Conservation (phyloP, 768 basidiomycete species). For the Suillus bovinus region DNA sequence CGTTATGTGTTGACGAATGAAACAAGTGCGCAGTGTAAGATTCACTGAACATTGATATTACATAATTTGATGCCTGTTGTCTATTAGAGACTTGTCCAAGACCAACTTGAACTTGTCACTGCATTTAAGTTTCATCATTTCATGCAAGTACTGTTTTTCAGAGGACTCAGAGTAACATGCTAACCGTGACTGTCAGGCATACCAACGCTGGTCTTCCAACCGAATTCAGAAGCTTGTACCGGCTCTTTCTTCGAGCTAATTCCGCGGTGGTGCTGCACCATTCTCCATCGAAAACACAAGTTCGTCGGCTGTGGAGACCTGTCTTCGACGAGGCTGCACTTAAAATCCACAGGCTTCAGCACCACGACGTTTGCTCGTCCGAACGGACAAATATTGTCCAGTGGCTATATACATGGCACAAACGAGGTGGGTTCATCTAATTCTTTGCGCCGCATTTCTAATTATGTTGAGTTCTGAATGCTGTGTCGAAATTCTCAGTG, state of each 20-base stretch:
- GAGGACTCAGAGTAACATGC: background rate
- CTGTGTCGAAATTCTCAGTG: constrained; percentile 40
- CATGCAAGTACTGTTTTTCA: background rate
- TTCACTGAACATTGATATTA: background rate
- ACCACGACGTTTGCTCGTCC: constrained; percentile 20
- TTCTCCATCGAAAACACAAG: constrained; percentile 38
- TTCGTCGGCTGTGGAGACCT: constrained; percentile 55
- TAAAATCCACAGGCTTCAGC: constrained; percentile 43
- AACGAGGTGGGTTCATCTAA: constrained; percentile 44
- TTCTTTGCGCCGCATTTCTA: constrained; percentile 9
- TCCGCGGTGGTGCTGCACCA: constrained; percentile 63
- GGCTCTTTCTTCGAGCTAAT: constrained; percentile 55
- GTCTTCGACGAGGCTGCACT: constrained; percentile 51
- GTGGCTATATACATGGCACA: constrained; percentile 57
- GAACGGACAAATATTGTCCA: constrained; percentile 34
- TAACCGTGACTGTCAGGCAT: background rate
- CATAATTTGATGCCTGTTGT: background rate
- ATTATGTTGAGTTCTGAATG: constrained; percentile 10
- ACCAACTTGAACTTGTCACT: no score
- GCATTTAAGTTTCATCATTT: background rate
- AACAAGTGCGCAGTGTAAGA: no score
- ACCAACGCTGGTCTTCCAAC: constrained; percentile 24
- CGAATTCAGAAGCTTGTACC: constrained; percentile 57
- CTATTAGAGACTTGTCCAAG: no score
- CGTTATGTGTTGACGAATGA: no score